A percentile compares a stretch with the other conserved stretches of the same genome.
Conservation (phyloP, 1,284 basidiomycete genomes). For the Rhodotorula glutinis region DNA sequence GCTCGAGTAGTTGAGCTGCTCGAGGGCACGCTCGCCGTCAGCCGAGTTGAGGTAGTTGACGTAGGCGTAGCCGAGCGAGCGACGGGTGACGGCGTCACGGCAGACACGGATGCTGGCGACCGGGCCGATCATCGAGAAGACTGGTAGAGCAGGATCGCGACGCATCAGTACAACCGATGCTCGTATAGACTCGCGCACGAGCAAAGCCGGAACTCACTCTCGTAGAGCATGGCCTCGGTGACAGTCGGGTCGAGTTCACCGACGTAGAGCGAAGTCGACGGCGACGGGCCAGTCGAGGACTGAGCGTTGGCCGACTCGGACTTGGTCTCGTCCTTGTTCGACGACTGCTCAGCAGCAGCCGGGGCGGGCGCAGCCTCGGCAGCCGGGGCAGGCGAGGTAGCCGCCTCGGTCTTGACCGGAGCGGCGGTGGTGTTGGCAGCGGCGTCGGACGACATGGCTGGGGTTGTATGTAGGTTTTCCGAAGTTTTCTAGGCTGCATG, state of each 20-base stretch:
- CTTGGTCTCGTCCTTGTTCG: constrained; percentile 19
- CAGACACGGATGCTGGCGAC: constrained; percentile 99
- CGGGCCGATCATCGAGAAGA: constrained; percentile 99
- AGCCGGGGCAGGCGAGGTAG: constrained; percentile 40
- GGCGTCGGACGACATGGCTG: constrained; percentile 30
- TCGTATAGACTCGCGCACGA: no score
- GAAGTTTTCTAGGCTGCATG: neutral
- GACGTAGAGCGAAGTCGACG: constrained; percentile 85
- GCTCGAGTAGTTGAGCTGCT: constrained; percentile 98
- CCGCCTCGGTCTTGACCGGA: constrained; percentile 30
- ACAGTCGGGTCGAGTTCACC: constrained; percentile 97
- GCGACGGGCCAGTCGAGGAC: constrained; percentile 29
- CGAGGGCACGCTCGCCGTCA: constrained; percentile 97
- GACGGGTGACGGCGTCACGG: constrained; percentile 98
- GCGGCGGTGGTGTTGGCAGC: constrained; percentile 23
- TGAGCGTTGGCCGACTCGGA: constrained; percentile 25
- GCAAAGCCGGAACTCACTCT: constrained; percentile 49
- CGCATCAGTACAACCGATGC: neutral
- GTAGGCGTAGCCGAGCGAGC: constrained; percentile 99
- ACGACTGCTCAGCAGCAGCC: constrained; percentile 28
- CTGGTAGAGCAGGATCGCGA: constrained; percentile 47
- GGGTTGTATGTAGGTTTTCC: neutral
- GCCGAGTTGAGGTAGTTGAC: constrained; percentile 96
- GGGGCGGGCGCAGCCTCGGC: constrained; percentile 30
- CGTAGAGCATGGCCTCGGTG: constrained; percentile 99